Conservation (phyloP, 371 early-diverging fungal genomes). For the Mucor indicus region DNA sequence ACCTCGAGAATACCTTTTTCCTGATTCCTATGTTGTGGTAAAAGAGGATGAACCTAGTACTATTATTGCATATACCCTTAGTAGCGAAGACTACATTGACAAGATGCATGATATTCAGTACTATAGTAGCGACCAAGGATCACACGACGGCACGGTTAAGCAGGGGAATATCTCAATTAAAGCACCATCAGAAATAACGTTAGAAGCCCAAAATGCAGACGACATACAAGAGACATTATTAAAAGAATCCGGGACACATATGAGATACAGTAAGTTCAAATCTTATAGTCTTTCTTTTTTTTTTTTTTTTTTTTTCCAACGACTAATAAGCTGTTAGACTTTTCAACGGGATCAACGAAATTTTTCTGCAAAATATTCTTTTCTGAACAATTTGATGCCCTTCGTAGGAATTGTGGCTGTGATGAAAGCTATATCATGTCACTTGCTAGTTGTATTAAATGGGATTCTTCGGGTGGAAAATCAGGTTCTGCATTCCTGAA, state of each 20-base stretch:
- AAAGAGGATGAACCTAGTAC: conserved; percentile 94
- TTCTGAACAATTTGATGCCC: conserved; percentile 92
- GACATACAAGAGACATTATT: conserved; percentile 62
- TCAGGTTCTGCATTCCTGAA: conserved; percentile 91
- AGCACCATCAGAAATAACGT: background rate
- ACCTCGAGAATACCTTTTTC: conserved; percentile 82
- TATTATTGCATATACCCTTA: conserved; percentile 87
- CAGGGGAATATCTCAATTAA: background rate
- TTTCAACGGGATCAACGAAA: conserved; percentile 73
- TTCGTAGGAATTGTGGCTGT: conserved; percentile 83
- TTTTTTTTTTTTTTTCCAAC: background rate
- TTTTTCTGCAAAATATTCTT: conserved; percentile 89
- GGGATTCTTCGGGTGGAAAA: conserved; percentile 91
- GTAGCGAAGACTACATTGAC: conserved; percentile 47
- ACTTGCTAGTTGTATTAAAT: conserved; percentile 81
- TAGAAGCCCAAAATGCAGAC: conserved; percentile 9
- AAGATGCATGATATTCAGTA: conserved; percentile 43
- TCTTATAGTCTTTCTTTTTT: too few relatives aligned
- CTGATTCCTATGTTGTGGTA: conserved; percentile 83
- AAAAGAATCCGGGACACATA: conserved; percentile 66
- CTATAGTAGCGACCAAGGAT: conserved; percentile 12
- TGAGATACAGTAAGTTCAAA: conserved; percentile 66
- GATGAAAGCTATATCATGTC: conserved; percentile 84
- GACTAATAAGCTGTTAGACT: too few relatives aligned
- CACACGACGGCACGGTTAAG: conserved; percentile 12